Evolutionary conservation across 2,329 filamentous ascomycete species (phyloP).

Genomic region (Claviceps africana): DNA sequence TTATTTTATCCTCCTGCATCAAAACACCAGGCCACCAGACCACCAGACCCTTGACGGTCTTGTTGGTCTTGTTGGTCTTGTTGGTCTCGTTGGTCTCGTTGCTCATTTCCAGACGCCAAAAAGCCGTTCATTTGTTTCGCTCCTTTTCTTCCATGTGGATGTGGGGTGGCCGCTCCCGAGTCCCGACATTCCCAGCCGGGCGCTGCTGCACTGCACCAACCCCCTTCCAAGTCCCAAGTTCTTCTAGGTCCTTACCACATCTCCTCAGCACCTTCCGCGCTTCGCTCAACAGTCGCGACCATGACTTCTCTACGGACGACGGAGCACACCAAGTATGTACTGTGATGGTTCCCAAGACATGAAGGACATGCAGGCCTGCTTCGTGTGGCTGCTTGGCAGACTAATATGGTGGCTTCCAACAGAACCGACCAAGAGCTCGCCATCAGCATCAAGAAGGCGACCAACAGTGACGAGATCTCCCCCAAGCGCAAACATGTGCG

Average conservation of each 20-base stretch:
- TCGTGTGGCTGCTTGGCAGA: background rate
- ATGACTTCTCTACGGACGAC: conserved; percentile 20
- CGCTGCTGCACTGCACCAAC: conserved; percentile 1
- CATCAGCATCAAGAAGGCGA: conserved; percentile 58
- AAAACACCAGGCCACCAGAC: too few relatives aligned
- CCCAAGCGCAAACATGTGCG: conserved; percentile 86
- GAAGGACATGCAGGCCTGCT: background rate
- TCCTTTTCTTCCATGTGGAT: background rate
- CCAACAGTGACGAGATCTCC: conserved; percentile 52
- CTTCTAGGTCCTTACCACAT: background rate
- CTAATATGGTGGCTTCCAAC: background rate
- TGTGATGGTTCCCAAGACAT: background rate
- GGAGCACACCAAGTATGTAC: conserved; percentile 23
- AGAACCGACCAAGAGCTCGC: conserved; percentile 56
- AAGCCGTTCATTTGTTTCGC: background rate
- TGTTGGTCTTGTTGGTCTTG: too few relatives aligned
- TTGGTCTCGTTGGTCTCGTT: too few relatives aligned
- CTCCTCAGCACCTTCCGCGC: conserved; percentile 1
- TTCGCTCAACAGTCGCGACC: conserved; percentile 7
- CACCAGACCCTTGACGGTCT: background rate
- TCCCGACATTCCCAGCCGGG: background rate
- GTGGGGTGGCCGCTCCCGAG: background rate
- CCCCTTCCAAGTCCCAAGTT: background rate
- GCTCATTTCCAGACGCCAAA: background rate
- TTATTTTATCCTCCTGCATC: background rate